Conservation (phyloP, 208 protist genomes). For the Leishmania turanica region DNA sequence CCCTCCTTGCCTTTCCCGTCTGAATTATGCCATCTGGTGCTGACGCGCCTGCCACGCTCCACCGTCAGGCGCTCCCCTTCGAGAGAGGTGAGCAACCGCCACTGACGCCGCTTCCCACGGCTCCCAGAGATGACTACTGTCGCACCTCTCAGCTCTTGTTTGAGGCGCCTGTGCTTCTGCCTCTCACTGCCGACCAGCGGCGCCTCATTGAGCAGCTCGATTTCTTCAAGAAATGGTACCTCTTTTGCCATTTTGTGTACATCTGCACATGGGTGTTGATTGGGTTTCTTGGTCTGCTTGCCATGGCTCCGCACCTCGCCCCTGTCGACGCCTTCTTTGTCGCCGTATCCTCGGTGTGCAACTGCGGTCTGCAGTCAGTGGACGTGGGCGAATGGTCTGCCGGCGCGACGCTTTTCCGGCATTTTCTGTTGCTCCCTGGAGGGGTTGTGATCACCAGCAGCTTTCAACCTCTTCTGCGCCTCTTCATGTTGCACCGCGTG, state of each 20-base stretch:
- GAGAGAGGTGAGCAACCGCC: background rate
- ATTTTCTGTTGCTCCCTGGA: conserved; percentile 64
- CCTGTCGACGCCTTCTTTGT: conserved; percentile 67
- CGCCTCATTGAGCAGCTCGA: conserved; percentile 43
- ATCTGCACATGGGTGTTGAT: conserved; percentile 34
- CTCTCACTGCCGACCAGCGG: conserved; percentile 45
- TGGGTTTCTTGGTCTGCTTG: conserved; percentile 40
- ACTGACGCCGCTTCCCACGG: background rate
- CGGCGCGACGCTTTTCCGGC: conserved; percentile 39
- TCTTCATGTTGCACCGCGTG: conserved; percentile 64
- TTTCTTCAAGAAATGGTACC: conserved; percentile 77
- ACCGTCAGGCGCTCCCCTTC: background rate
- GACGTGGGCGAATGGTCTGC: conserved; percentile 51
- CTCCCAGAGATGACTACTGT: conserved; percentile 13
- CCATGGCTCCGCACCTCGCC: conserved; percentile 21
- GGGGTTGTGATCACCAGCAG: conserved; percentile 75
- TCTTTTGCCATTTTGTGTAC: conserved; percentile 61
- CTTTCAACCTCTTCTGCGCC: conserved; percentile 61
- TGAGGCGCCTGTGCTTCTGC: conserved; percentile 47
- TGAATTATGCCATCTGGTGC: background rate
- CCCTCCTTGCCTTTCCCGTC: background rate
- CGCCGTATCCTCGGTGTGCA: conserved; percentile 70
- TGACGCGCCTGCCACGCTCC: background rate
- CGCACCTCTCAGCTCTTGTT: conserved; percentile 58
- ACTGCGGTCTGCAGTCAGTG: conserved; percentile 75